phyloP scores from a whole-genome alignment of 495 filamentous ascomycete genomes.

The Hypoxylon trugodes region DNA sequence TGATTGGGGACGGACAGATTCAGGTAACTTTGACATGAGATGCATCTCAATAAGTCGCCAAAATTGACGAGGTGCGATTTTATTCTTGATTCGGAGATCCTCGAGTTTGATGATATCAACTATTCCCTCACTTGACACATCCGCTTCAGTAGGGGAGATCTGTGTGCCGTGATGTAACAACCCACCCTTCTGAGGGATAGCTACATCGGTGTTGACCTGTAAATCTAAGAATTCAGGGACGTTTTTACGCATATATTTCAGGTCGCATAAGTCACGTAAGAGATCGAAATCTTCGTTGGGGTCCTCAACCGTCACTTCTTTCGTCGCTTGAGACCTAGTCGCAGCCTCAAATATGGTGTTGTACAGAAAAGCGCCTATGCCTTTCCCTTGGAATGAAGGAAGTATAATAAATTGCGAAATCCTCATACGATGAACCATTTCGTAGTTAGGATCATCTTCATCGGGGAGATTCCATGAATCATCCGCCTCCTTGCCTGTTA shows the following conservation, averaged over 20 bases:
- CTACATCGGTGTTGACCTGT: slow-evolving; percentile 56
- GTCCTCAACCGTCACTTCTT: slow-evolving; percentile 93
- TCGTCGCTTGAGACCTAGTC: slow-evolving; percentile 65
- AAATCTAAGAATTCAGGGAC: slow-evolving; percentile 62
- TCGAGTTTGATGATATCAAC: slow-evolving; percentile 66
- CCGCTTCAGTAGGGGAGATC: slow-evolving; percentile 32
- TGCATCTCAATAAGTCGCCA: slow-evolving; percentile 86
- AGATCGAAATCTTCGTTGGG: slow-evolving; percentile 95
- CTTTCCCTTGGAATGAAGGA: slow-evolving; percentile 81
- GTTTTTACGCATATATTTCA: slow-evolving; percentile 66
- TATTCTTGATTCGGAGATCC: slow-evolving; percentile 68
- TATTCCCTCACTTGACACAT: slow-evolving; percentile 50
- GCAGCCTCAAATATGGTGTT: slow-evolving; percentile 74
- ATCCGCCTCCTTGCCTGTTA: slow-evolving; percentile 9
- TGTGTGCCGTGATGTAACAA: slow-evolving; percentile 62
- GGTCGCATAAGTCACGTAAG: slow-evolving; percentile 84
- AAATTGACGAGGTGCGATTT: slow-evolving; percentile 90
- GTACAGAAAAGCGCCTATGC: slow-evolving; percentile 84
- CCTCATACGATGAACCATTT: slow-evolving; percentile 70
- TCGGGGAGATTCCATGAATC: slow-evolving; percentile 40
- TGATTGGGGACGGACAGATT: slow-evolving; percentile 62
- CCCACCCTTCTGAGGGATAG: slow-evolving; percentile 48
- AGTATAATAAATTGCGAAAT: slow-evolving; percentile 96
- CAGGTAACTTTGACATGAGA: slow-evolving; percentile 77
- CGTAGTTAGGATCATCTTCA: slow-evolving; percentile 39